Evolutionary conservation across 805 yeast genomes (phyloP).

Genomic region (Lipomyces anomalus): DNA sequence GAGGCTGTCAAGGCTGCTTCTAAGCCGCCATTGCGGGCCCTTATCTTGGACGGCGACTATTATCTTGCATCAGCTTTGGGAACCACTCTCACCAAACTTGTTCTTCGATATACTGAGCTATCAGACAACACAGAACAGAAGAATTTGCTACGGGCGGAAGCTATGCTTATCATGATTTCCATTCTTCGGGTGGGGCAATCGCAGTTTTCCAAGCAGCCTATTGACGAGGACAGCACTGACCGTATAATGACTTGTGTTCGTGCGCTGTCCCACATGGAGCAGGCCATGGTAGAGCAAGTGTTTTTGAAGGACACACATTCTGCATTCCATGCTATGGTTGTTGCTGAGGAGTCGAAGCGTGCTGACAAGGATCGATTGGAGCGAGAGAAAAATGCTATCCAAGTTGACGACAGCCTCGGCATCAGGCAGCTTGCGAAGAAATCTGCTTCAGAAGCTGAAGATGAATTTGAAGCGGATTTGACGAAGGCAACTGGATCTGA

Average conservation of each 20-base stretch:
- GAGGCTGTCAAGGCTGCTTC: slow-evolving; percentile 37
- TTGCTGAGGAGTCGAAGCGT: slow-evolving; percentile 52
- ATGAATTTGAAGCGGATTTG: slow-evolving; percentile 54
- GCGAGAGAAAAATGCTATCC: slow-evolving; percentile 58
- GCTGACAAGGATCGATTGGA: slow-evolving; percentile 47
- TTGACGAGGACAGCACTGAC: slow-evolving; percentile 96
- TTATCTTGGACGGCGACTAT: slow-evolving; percentile 80
- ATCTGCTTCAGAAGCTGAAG: slow-evolving; percentile 36
- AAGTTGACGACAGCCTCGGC: slow-evolving; percentile 68
- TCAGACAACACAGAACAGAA: slow-evolving; percentile 47
- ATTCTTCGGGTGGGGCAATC: slow-evolving; percentile 84
- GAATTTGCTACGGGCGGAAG: slow-evolving; percentile 91
- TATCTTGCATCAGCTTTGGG: slow-evolving; percentile 85
- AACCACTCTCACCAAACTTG: slow-evolving; percentile 81
- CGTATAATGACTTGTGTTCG: slow-evolving; percentile 84
- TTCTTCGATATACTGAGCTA: slow-evolving; percentile 62
- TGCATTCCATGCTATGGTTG: slow-evolving; percentile 72
- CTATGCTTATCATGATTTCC: slow-evolving; percentile 85
- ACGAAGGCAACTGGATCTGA: slow-evolving; percentile 47
- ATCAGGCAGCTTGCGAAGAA: slow-evolving; percentile 71
- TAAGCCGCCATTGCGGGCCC: slow-evolving; percentile 68
- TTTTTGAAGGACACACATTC: slow-evolving; percentile 83
- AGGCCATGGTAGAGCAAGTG: slow-evolving; percentile 48
- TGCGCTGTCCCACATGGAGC: slow-evolving; percentile 58
- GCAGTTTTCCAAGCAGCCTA: slow-evolving; percentile 57